Percentiles rank a stretch among this genome's conserved stretches.
These are phyloP conservation scores for Mycena alexandri DNA, from an alignment of 768 basidiomycete genomes.

Conservation along the genomic window DNA sequence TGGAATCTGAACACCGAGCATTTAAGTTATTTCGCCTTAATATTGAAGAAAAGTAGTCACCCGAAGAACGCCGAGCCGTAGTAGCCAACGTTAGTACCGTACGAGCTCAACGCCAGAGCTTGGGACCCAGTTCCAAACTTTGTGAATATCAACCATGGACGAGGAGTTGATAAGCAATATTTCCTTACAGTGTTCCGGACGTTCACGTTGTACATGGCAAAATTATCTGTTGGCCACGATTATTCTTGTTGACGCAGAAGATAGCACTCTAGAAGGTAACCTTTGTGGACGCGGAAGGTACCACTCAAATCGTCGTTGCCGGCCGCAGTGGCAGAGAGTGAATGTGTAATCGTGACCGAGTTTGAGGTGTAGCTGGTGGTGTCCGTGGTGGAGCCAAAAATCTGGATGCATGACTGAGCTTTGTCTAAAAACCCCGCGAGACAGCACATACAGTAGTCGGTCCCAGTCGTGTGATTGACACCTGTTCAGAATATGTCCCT, in stretches of 20 bases:
- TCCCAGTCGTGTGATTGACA: constrained; percentile 37
- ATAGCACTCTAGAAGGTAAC: too few relatives aligned
- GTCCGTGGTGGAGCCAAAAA: constrained; percentile 43
- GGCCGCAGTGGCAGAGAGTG: constrained; percentile 43
- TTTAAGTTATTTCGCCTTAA: too few relatives aligned
- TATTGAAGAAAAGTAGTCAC: neutral
- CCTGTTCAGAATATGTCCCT: constrained; percentile 42
- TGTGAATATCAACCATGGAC: neutral
- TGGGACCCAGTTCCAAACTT: constrained; percentile 43
- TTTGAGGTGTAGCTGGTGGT: constrained; percentile 45
- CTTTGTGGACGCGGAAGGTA: constrained; percentile 47
- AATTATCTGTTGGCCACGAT: constrained; percentile 34
- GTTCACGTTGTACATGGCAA: constrained; percentile 49
- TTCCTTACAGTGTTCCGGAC: constrained; percentile 45
- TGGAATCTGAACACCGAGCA: constrained; percentile 33
- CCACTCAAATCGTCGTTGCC: constrained; percentile 48
- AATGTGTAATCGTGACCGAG: constrained; percentile 46
- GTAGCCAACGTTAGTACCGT: constrained; percentile 44
- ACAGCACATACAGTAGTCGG: constrained; percentile 29
- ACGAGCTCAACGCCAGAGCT: constrained; percentile 45
- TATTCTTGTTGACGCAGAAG: too few relatives aligned
- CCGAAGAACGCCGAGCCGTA: constrained; percentile 43
- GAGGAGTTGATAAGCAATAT: neutral
- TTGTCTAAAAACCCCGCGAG: too few relatives aligned
- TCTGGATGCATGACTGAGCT: constrained; percentile 1